Conservation (phyloP, 345 rosid species). For the Pugionium dolabratum region DNA sequence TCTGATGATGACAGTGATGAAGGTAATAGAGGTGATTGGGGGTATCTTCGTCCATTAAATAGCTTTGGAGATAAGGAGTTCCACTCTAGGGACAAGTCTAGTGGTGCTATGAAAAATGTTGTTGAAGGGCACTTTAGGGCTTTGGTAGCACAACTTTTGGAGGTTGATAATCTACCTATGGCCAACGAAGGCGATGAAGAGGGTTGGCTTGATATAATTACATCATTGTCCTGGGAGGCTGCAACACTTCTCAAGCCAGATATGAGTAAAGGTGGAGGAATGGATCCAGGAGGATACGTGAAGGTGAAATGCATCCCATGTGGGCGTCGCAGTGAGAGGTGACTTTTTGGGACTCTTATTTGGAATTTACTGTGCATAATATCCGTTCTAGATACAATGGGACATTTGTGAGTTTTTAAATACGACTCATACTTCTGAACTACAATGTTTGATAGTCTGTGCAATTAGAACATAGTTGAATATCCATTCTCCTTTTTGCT, state of each 20-base stretch:
- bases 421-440: background rate
- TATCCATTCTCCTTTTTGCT: slow-evolving; percentile 7
- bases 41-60: slow-evolving; percentile 61
- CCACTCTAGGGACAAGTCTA: slow-evolving; percentile 50
- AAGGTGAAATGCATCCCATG: slow-evolving; percentile 93
- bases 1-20: slow-evolving; percentile 69
- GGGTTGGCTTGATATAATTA: slow-evolving; percentile 88
- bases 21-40: slow-evolving; percentile 74
- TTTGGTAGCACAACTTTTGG: slow-evolving; percentile 74
- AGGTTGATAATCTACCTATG: slow-evolving; percentile 69
- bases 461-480: slow-evolving; percentile 5
- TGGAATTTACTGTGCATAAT: slow-evolving; percentile 22
- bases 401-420: background rate
- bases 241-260: slow-evolving; percentile 93
- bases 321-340: slow-evolving; percentile 87
- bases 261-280: slow-evolving; percentile 87
- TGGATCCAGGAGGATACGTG: slow-evolving; percentile 99
- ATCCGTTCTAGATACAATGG: background rate
- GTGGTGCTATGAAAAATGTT: slow-evolving; percentile 77
- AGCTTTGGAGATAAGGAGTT: slow-evolving; percentile 69
- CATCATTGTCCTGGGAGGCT: slow-evolving; percentile 95
- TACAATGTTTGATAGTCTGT: slow-evolving; percentile 1
- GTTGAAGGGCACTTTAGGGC: slow-evolving; percentile 93
- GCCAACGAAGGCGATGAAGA: slow-evolving; percentile 66
- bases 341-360: slow-evolving; percentile 31